phyloP scores from a whole-genome alignment of 108 stramenopile genomes.

The Cafeteria roenbergensis region DNA sequence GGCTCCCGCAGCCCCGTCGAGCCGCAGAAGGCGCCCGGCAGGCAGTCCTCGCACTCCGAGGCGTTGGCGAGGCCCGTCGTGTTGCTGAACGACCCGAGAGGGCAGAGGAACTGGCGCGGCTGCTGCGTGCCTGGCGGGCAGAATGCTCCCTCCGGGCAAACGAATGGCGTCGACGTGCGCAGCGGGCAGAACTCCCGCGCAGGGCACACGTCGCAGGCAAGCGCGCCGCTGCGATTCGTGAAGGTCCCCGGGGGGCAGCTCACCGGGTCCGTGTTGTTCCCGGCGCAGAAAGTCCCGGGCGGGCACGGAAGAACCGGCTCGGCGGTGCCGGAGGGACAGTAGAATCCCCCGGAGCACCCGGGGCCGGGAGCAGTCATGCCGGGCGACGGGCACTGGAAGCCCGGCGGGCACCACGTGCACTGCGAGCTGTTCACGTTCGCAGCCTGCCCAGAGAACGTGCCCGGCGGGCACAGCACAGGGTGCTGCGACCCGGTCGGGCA shows the following conservation, averaged over 20 bases:
- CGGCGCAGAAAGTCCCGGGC: conserved; percentile 34
- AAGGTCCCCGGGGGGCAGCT: background rate
- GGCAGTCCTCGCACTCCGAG: background rate
- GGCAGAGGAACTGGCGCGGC: background rate
- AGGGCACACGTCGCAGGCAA: background rate
- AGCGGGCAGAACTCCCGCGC: background rate
- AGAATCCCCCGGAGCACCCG: conserved; percentile 24
- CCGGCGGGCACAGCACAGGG: background rate
- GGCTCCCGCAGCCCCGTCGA: too few relatives aligned
- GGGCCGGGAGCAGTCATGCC: background rate
- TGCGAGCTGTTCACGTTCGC: background rate
- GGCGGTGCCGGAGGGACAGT: conserved; percentile 26
- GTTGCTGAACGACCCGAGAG: background rate
- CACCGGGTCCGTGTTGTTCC: conserved; percentile 5
- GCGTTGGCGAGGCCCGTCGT: background rate
- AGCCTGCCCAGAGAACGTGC: background rate
- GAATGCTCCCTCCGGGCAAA: background rate
- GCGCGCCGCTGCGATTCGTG: background rate
- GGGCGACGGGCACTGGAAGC: background rate
- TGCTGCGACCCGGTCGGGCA: background rate
- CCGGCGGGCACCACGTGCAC: background rate
- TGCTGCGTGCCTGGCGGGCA: background rate
- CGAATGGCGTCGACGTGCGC: background rate
- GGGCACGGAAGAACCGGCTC: conserved; percentile 14
- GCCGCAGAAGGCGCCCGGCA: background rate